Evolutionary conservation across 2,329 filamentous ascomycete genomes (phyloP), one percentile per base, ranked within the genome.

Genomic region (Botryosphaeria dothidea): DNA sequence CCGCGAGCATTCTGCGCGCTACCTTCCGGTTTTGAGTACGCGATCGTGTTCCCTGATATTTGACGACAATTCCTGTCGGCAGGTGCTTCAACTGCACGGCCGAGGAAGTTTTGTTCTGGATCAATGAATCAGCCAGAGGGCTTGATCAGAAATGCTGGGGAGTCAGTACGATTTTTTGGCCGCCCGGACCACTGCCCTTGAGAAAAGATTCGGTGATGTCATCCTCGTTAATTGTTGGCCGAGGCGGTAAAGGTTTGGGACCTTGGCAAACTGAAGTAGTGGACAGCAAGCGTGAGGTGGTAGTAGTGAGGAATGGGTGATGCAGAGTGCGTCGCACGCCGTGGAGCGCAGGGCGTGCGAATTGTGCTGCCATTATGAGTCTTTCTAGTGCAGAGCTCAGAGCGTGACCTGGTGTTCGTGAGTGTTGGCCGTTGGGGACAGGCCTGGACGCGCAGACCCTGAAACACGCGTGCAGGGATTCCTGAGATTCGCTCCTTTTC

Each of bases 81-180:
- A 91, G 80, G 77, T 99, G 95, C 70, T 90, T 95, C 38, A 99
- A 84, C 76, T 99, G 95, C 2, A 97, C 94, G 41, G 94, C 94
- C 0, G 92, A 97, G 69, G 89, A 93, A 27, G 95, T 99, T 87
- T 99, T 99, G 80, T 99, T 99, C 63, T 90, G 82, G 49, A 21
- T 8, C 21, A 13, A 17, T 11, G 9, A 45, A 68, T 66, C 8
- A 63, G 43, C 9, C 3, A 34, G 27, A 19, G 9, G n/a, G 19
- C 1, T 11, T 11, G 8, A 11, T 21, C 4, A 36, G 25, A 45
- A 6, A 21, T 25, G 17, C 15, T 17, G 31, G 27, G 17, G 2
- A 1, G n/a, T 25, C 81, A 62, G 79, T 45, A 65, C 63, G 80
- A 98, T 98, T 77, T 97, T 97, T 76, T 99, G 95, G 0, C 95